Base-by-base conservation (phyloP, 495 filamentous ascomycete species). In the Penicillium pulvis region DNA sequence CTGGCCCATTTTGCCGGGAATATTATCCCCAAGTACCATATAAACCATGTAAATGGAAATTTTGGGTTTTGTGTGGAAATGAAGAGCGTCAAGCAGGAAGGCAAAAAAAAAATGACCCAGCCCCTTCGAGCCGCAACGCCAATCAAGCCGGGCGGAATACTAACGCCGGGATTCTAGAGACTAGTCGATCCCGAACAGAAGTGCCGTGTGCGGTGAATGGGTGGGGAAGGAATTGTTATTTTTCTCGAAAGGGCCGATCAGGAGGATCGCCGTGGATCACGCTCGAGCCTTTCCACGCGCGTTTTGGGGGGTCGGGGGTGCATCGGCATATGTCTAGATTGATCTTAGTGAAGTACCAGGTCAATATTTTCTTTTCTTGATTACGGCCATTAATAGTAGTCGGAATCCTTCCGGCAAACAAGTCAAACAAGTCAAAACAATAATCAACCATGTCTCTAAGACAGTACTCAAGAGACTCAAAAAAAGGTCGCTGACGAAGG, bases 141-240 rank as follows among this genome's bases (percentile, higher is more conserved):
- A 69, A 66, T 69, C 57, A 63, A n/a, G 44, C 16, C 23, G 2
- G 35, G 10, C 46, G 66, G 60, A 66, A 66, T 56, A 52, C 31
- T 52, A 57, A 59, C 36, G 47, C 63, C 57, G 65, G 53, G 36
- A 30, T 45, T 46, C 45, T 24, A 41, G 20, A 24, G 39, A 39
- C 52, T 60, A 60, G 65, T 55, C 66, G 66, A 69, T 62, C 66
- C 60, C 56, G 62, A 59, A 17, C 26, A 44, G 43, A 64, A 69
- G 46, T 69, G 66, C 66, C 66, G 54, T n/a, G 30, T 9, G 39
- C 30, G 17, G 17, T 41, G 11, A 46, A 42, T 36, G 54, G 42
- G 36, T 50, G 30, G 47, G 26, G 31, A 31, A n/a, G 1, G 49
- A n/a, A 35, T 28, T 30, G 23, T 44, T 17, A 11, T 14, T 17